phyloP scores from a whole-genome alignment of 129 eudicot species.

The Arctium minus region DNA sequence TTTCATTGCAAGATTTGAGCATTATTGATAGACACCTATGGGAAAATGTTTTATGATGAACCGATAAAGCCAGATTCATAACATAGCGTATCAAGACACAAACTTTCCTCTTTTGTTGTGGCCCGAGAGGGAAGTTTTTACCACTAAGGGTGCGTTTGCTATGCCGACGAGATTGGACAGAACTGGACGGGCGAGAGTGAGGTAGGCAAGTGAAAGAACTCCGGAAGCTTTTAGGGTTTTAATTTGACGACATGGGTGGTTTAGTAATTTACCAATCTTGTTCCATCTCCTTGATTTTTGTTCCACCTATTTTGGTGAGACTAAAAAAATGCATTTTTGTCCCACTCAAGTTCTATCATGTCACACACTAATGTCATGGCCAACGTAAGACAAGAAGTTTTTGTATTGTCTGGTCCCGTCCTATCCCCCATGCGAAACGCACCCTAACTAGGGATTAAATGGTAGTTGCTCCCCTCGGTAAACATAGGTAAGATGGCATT shows the following conservation, averaged over 20 bases:
- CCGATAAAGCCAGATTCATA: background rate
- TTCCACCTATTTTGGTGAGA: background rate
- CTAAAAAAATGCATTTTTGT: background rate
- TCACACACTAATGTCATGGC: background rate
- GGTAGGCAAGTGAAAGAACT: background rate
- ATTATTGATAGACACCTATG: background rate
- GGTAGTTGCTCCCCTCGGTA: too few species aligned
- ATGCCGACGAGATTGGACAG: too few species aligned
- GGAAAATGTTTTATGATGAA: background rate
- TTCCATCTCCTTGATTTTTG: background rate
- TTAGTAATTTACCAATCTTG: background rate
- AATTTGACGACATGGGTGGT: background rate
- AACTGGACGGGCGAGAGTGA: too few species aligned
- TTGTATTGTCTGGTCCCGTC: too few species aligned
- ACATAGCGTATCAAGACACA: background rate
- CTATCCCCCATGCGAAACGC: too few species aligned
- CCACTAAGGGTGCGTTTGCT: background rate
- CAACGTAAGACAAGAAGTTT: too few species aligned
- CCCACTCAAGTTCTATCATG: background rate
- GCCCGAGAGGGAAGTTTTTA: background rate
- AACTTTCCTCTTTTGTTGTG: background rate
- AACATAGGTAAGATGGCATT: too few species aligned
- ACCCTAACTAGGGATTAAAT: too few species aligned
- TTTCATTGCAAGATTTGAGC: slow-evolving; percentile 3
- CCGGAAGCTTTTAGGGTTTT: background rate